Percentiles rank a stretch among this genome's conserved stretches.
These are phyloP conservation scores for Heliamphora pulchella DNA, from an alignment of 179 eudicot genomes.

Conservation along the genomic window DNA sequence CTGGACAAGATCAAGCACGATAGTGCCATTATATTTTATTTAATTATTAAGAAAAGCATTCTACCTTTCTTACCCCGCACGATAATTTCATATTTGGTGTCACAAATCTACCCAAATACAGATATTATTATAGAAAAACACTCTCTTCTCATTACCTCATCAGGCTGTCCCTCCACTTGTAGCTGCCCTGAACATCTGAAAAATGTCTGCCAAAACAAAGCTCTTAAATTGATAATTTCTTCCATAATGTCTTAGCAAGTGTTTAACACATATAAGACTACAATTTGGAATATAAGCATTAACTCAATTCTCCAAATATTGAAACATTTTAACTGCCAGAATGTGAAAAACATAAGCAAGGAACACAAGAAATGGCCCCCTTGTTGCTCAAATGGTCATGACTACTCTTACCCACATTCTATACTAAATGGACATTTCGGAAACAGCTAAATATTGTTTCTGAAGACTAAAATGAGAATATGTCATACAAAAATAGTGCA, in stretches of 20 bases:
- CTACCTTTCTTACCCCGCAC: not conserved
- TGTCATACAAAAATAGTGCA: not conserved
- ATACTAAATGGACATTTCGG: too few species aligned
- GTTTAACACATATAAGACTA: not conserved
- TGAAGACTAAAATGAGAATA: too few species aligned
- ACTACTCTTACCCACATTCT: too few species aligned
- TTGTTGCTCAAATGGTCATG: too few species aligned
- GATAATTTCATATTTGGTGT: not conserved
- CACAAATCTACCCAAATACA: not conserved
- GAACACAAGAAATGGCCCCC: too few species aligned
- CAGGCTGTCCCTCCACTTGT: conserved; percentile 17
- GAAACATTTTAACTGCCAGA: too few species aligned
- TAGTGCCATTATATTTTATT: not conserved
- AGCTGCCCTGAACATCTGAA: conserved; percentile 41
- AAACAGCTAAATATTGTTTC: too few species aligned
- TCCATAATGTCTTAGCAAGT: not conserved
- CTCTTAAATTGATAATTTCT: not conserved
- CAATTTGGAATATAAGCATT: too few species aligned
- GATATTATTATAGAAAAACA: not conserved
- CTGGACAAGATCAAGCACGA: not conserved
- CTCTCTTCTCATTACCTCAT: conserved; percentile 9
- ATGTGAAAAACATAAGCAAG: too few species aligned
- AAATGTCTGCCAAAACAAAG: conserved; percentile 30
- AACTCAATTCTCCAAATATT: too few species aligned
- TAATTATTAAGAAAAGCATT: not conserved